A percentile compares a stretch with the other conserved stretches of the same genome.
These are phyloP conservation scores for Globisporangium paddicum DNA, from an alignment of 352 stramenopile genomes.

Conservation along the genomic window DNA sequence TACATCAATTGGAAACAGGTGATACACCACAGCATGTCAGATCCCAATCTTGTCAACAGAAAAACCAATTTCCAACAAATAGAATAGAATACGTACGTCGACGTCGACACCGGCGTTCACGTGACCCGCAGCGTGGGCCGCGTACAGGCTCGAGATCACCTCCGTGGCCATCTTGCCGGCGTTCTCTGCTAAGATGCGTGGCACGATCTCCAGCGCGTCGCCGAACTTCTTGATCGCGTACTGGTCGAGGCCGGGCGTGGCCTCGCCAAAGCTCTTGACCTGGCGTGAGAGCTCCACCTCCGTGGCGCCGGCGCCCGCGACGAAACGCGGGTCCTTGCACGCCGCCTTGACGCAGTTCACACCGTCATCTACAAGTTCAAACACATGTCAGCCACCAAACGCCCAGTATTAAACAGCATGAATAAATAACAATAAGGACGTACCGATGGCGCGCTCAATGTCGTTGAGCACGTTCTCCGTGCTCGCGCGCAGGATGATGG, in stretches of 20 bases:
- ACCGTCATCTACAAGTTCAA: slow-evolving; percentile 85
- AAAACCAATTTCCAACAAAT: neutral
- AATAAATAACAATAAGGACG: neutral
- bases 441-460: slow-evolving; percentile 94
- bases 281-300: slow-evolving; percentile 96
- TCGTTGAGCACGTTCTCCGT: slow-evolving; percentile 98
- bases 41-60: neutral
- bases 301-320: slow-evolving; percentile 93
- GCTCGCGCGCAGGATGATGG: slow-evolving; percentile 92
- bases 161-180: slow-evolving; percentile 93
- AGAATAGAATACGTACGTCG: slow-evolving; percentile 57
- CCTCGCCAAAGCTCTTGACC: slow-evolving; percentile 93
- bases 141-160: slow-evolving; percentile 93
- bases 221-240: slow-evolving; percentile 99
- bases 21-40: slow-evolving; percentile 18
- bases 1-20: slow-evolving; percentile 5
- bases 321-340: slow-evolving; percentile 93
- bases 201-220: slow-evolving; percentile 97
- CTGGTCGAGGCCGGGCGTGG: slow-evolving; percentile 97
- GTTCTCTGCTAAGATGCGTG: slow-evolving; percentile 98
- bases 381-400: neutral
- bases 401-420: neutral
- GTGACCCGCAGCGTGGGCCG: slow-evolving; percentile 92
- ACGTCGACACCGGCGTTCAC: slow-evolving; percentile 93
- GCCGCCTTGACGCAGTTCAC: slow-evolving; percentile 96